phyloP scores from a whole-genome alignment of 2,329 filamentous ascomycete genomes.

The Neonectria ditissima region DNA sequence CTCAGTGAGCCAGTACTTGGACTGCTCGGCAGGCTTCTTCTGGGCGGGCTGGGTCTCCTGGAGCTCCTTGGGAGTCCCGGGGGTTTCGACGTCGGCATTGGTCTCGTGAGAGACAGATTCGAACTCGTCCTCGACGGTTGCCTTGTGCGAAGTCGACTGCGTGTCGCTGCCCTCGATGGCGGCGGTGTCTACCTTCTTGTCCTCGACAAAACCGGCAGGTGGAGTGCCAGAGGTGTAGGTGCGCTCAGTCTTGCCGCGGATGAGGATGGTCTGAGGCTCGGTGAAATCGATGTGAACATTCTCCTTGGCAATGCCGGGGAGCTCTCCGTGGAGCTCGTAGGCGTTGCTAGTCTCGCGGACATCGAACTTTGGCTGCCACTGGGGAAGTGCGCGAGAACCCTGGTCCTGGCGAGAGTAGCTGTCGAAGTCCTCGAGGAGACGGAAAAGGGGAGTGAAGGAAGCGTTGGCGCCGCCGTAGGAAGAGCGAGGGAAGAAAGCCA shows the following conservation, averaged over 20 bases:
- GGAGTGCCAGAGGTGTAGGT: slow-evolving; percentile 67
- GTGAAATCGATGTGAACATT: slow-evolving; percentile 83
- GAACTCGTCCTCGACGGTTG: slow-evolving; percentile 74
- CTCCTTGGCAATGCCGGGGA: slow-evolving; percentile 80
- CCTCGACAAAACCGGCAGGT: slow-evolving; percentile 61
- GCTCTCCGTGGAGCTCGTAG: slow-evolving; percentile 85
- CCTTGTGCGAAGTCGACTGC: slow-evolving; percentile 61
- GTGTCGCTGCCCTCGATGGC: slow-evolving; percentile 55
- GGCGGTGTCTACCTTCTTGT: slow-evolving; percentile 50
- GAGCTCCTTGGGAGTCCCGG: not conserved
- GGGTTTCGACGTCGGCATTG: slow-evolving; percentile 43
- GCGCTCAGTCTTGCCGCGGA: slow-evolving; percentile 78
- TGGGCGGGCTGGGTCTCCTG: slow-evolving; percentile 40
- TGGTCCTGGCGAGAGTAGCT: slow-evolving; percentile 60
- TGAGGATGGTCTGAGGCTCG: slow-evolving; percentile 77
- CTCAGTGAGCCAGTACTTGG: slow-evolving; percentile 79
- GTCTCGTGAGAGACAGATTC: slow-evolving; percentile 46
- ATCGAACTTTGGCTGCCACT: slow-evolving; percentile 83
- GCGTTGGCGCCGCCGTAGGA: slow-evolving; percentile 61
- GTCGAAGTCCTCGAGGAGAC: slow-evolving; percentile 73
- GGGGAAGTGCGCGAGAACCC: slow-evolving; percentile 52
- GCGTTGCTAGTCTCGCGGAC: slow-evolving; percentile 74
- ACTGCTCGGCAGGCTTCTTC: slow-evolving; percentile 53
- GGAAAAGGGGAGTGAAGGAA: slow-evolving; percentile 71
- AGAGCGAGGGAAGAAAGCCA: slow-evolving; percentile 70